Conservation (phyloP, 257 asterid genomes). For the Solanum corneliomulleri region DNA sequence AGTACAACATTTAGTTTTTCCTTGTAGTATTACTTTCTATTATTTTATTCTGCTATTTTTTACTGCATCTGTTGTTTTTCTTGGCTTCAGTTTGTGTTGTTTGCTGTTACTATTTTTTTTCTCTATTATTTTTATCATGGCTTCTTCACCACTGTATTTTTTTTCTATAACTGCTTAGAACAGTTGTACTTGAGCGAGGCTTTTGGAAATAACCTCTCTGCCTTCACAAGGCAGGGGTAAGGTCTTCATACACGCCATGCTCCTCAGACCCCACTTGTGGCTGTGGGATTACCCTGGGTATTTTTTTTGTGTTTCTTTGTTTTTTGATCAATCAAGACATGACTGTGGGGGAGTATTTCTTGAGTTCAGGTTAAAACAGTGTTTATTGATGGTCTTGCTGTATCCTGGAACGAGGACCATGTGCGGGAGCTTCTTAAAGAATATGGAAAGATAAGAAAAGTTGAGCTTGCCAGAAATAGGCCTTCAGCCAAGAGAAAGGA, state of each 20-base stretch:
- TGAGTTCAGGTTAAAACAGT: slow-evolving; percentile 84
- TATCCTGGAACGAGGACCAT: slow-evolving; percentile 83
- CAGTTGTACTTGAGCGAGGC: neutral
- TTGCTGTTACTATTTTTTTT: neutral
- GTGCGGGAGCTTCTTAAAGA: slow-evolving; percentile 52
- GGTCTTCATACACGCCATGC: neutral
- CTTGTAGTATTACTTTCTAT: neutral
- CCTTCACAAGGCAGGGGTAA: neutral
- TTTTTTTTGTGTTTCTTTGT: neutral
- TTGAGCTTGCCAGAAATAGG: slow-evolving; percentile 97
- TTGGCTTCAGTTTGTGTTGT: neutral
- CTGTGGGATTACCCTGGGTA: neutral
- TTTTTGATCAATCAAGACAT: neutral
- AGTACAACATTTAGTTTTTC: neutral
- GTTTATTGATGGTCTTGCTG: slow-evolving; percentile 84
- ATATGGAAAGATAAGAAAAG: slow-evolving; percentile 70
- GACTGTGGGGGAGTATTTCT: neutral
- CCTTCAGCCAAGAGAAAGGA: slow-evolving; percentile 98
- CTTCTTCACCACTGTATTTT: neutral
- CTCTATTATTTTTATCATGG: neutral
- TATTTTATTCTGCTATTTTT: neutral
- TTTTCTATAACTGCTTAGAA: neutral
- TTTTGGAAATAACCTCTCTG: neutral
- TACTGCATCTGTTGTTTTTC: neutral
- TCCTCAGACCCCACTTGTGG: neutral